phyloP scores from a whole-genome alignment of 2,329 filamentous ascomycete genomes.

The Grosmannia huntii region DNA sequence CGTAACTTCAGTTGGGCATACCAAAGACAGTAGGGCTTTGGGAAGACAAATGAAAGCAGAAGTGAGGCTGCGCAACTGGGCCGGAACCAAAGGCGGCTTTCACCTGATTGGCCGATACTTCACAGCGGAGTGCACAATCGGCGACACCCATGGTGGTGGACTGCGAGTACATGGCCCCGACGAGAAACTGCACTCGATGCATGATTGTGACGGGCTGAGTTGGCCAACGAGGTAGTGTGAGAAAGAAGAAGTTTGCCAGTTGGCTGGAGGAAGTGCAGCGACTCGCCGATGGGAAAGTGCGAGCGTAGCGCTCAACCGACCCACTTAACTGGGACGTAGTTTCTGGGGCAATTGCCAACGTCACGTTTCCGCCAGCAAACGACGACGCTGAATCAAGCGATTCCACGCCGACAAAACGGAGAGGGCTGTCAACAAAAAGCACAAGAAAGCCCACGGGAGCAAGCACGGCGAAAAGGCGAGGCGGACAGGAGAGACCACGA shows the following conservation, averaged over 20 bases:
- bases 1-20: neutral
- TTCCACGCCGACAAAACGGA: neutral
- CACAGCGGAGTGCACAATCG: neutral
- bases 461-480: neutral
- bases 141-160: neutral
- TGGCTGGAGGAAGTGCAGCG: neutral
- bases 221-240: too few relatives aligned
- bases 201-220: too few relatives aligned
- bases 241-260: neutral
- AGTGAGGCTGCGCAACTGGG: neutral
- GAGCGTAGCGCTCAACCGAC: neutral
- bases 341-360: neutral
- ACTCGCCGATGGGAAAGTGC: neutral
- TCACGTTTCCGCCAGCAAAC: neutral
- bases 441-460: neutral
- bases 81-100: neutral
- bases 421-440: neutral
- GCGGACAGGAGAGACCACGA: slow-evolving; percentile 7
- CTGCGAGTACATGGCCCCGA: too few relatives aligned
- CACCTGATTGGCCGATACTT: neutral
- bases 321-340: neutral
- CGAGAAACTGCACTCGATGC: neutral
- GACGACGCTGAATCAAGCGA: neutral
- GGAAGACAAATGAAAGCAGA: neutral
- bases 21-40: neutral